Base-by-base conservation (phyloP, 176 grass and related monocot species). In the Carex pumila region DNA sequence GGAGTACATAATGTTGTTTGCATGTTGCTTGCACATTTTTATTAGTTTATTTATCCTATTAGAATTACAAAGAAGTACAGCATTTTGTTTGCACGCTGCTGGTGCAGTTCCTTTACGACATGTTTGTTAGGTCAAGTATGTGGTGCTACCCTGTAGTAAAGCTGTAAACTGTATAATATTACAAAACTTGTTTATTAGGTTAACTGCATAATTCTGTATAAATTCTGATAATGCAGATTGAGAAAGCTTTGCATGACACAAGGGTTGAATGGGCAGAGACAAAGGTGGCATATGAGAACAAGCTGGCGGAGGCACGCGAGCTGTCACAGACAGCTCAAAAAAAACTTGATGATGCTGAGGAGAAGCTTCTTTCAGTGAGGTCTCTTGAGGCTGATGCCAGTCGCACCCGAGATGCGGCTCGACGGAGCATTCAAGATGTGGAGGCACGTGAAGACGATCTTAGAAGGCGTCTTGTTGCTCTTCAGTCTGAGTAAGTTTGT, bases 391-490 rank as follows among this genome's bases (percentile, higher is more conserved):
- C 84, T 81, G 91, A 95, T 53, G 86, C 85, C 43, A 87, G 22
- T 85, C 82, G 81, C 13, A 64, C 85, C 29, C 88, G 50, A 32
- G 89, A 84, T 78, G 36, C 81, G 34, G 81, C 96, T 43, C 59
- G 84, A 61, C 91, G 93, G 86, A 99, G 80, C 55, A 88, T 92
- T 88, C 91, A 89, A 49, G 96, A 99, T 61, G 85, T 99, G 70
- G 89, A 93, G 86, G 91, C 90, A 53, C 92, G 87, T 54, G 96
- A 95, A 84, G 91, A 99, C 85, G 80, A 94, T 30, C 89, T 99
- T 69, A 90, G 83, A 80, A 95, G 96, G 89, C 29, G 88, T 41
- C 80, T 65, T 6, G 37, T 55, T 84, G 79, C 91, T 82, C 89
- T 82, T 64, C 91, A 94, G 59, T 78, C 65, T 7, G 87, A 93